phyloP scores from a whole-genome alignment of 192 early-diverging fungal species.

The Coemansia umbellata region DNA sequence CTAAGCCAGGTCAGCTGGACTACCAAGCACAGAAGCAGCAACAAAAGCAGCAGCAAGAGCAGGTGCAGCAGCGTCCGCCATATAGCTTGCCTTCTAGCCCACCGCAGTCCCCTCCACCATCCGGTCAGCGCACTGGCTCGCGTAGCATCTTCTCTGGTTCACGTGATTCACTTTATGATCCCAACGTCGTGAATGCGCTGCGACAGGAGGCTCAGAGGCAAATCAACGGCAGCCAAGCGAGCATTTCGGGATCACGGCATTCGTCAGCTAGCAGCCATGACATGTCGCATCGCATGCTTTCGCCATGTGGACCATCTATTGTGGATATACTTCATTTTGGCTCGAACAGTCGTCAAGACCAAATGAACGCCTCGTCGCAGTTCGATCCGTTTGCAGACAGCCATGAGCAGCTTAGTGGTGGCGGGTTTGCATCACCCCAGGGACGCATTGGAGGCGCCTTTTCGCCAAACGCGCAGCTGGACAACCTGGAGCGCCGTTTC shows the following conservation, averaged over 20 bases:
- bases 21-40: neutral
- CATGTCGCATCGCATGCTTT: slow-evolving; percentile 17
- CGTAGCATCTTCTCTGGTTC: slow-evolving; percentile 45
- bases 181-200: slow-evolving; percentile 46
- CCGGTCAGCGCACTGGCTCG: slow-evolving; percentile 10
- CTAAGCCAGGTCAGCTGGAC: neutral
- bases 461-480: slow-evolving; percentile 36
- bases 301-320: slow-evolving; percentile 50
- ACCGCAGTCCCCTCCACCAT: slow-evolving; percentile 4
- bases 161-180: slow-evolving; percentile 40
- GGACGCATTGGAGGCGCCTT: slow-evolving; percentile 4
- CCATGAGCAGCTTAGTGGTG: slow-evolving; percentile 28
- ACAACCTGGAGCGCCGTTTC: slow-evolving; percentile 48
- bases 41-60: slow-evolving; percentile 2
- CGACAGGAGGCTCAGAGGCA: slow-evolving; percentile 50
- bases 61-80: neutral
- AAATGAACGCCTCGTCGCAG: slow-evolving; percentile 22
- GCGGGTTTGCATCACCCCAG: slow-evolving; percentile 9
- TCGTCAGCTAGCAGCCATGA: slow-evolving; percentile 4
- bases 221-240: slow-evolving; percentile 44
- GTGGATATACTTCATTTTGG: slow-evolving; percentile 39
- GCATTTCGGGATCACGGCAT: slow-evolving; percentile 12
- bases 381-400: slow-evolving; percentile 49
- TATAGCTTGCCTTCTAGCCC: slow-evolving; percentile 9
- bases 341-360: slow-evolving; percentile 9